Evolutionary conservation across 1,284 basidiomycete genomes (phyloP).

Genomic region (Crocinoboletus sp.): DNA sequence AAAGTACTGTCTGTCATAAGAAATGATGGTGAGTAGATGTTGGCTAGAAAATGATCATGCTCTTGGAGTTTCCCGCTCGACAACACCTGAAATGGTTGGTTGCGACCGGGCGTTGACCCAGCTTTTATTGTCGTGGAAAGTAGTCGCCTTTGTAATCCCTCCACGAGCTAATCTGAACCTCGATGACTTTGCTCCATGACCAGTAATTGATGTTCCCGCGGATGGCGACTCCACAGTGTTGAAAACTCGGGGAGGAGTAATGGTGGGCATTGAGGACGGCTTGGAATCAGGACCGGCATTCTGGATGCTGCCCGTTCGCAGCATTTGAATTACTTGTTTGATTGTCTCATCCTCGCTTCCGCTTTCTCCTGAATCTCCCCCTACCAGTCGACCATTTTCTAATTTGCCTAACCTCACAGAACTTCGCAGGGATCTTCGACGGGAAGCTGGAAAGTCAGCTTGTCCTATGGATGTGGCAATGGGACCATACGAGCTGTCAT

Average conservation of each 20-base stretch:
- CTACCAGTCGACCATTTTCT: constrained; percentile 51
- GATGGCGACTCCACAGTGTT: background rate
- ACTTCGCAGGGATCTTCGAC: constrained; percentile 47
- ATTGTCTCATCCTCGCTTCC: constrained; percentile 52
- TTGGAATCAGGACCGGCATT: constrained; percentile 48
- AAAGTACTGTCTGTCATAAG: constrained; percentile 8
- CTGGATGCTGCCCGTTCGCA: constrained; percentile 53
- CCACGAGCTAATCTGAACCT: constrained; percentile 36
- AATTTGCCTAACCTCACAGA: constrained; percentile 61
- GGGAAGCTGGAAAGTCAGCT: constrained; percentile 48
- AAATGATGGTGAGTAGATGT: constrained; percentile 26
- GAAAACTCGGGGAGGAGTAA: background rate
- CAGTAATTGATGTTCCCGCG: background rate
- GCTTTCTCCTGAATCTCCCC: constrained; percentile 50
- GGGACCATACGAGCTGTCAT: constrained; percentile 34
- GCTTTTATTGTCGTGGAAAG: background rate
- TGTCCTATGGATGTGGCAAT: constrained; percentile 42
- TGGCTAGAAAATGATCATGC: constrained; percentile 3
- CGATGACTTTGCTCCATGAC: constrained; percentile 23
- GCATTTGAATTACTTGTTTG: constrained; percentile 51
- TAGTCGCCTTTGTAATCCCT: background rate
- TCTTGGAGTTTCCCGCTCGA: constrained; percentile 26
- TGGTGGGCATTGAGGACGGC: constrained; percentile 3
- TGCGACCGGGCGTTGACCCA: constrained; percentile 33
- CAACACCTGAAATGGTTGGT: constrained; percentile 21